Percentiles rank a stretch among this genome's conserved stretches.
phyloP scores from a whole-genome alignment of 1,139 yeast genomes.

The Lodderomyces beijingensis region DNA sequence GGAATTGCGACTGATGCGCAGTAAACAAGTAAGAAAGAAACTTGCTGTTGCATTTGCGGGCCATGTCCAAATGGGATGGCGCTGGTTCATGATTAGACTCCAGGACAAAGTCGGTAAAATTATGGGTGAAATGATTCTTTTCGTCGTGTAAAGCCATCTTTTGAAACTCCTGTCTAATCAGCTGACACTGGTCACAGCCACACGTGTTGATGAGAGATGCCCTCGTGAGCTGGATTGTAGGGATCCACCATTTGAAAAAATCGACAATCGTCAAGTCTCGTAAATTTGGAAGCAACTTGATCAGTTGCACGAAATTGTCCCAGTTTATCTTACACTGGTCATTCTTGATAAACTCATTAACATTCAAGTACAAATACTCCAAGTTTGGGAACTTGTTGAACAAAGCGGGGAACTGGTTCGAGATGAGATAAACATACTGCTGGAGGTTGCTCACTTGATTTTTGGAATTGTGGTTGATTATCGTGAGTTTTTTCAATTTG shows the following conservation, averaged over 20 bases:
- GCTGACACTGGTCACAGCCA: conserved; percentile 9
- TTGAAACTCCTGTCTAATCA: conserved; percentile 6
- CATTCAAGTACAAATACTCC: conserved; percentile 5
- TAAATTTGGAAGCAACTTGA: conserved; percentile 5
- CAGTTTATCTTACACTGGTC: conserved; percentile 9
- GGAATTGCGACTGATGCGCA: conserved; percentile 11
- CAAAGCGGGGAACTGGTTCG: conserved; percentile 8
- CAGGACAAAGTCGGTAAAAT: conserved; percentile 9
- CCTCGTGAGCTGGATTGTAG: conserved; percentile 8
- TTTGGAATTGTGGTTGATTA: conserved; percentile 12
- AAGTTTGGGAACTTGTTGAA: conserved; percentile 9
- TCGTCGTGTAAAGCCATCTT: conserved; percentile 12
- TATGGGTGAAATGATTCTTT: conserved; percentile 11
- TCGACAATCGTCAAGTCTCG: conserved; percentile 9
- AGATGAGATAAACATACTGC: conserved; percentile 10
- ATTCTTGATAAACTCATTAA: conserved; percentile 6
- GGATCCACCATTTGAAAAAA: conserved; percentile 14
- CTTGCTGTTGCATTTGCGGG: conserved; percentile 10
- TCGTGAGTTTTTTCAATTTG: conserved; percentile 9
- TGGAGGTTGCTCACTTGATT: conserved; percentile 9
- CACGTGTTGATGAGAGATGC: conserved; percentile 10
- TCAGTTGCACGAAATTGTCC: conserved; percentile 6
- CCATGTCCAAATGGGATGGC: conserved; percentile 3
- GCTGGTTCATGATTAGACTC: background rate
- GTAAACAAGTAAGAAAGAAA: conserved; percentile 10